Evolutionary conservation across 2,329 filamentous ascomycete species (phyloP), one percentile per base, ranked within the genome.

Genomic region (Madurella mycetomatis): DNA sequence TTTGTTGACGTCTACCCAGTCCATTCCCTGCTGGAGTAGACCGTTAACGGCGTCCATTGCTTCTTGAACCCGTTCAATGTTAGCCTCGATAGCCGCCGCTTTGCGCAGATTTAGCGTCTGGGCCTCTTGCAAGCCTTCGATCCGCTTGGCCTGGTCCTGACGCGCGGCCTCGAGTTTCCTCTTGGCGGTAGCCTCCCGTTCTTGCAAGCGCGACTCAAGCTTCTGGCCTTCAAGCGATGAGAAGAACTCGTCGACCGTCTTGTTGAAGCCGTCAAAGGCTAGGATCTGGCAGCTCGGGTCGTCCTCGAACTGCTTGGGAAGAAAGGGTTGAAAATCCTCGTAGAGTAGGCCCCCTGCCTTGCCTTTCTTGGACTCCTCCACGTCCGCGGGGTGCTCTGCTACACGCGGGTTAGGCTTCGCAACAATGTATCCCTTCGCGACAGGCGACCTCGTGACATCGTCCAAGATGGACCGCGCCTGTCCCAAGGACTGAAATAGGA

Each of bases 201-300:
- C 92, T 4, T 83, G 84, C 4, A 97, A 73, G 50, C 85, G 82
- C 1, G 90, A 95, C 69, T 95, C 88, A 1, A 97, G 78, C 67
- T 90, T 95, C 68, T 96, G 92, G 0, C 92, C 90, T 72, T 99
- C 94, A 25, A 97, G 83, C 0, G 92, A 97, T 0, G 94, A 97
- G 70, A 95, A 97, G 74, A 96, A 99, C 62, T 96, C 90, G 67
- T 99, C 94, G 0, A 96, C 91, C 0, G 91, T 94, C 66, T 87
- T 88, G 70, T 96, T 96, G 76, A 95, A 97, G 9, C 85, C 87
- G 7, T 90, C 81, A 61, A 92, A 91, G 51, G 89, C 82, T 12
- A 97, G 66, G 15, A 95, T 83, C 2, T 83, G 80, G 19, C 86
- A 81, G 0, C 77, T 73, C 0, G 83, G 74, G 53, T 91, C 84